Evolutionary conservation across 2,329 filamentous ascomycete genomes (phyloP), one percentile per base, ranked within the genome.

Genomic region (Intubia oerlemansii): DNA sequence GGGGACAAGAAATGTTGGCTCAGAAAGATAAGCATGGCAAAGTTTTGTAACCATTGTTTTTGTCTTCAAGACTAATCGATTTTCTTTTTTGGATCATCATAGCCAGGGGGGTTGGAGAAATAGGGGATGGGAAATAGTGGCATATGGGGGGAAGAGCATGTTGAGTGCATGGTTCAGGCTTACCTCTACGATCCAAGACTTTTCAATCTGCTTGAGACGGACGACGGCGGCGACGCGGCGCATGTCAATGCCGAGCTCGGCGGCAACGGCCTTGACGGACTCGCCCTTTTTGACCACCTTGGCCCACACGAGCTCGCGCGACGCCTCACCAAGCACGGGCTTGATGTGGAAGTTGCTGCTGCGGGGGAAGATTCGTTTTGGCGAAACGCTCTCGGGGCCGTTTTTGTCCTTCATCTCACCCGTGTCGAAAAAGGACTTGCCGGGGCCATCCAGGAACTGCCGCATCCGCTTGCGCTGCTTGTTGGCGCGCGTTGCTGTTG

Each of bases 11-110:
- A 17, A 16, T 32, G 39, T n/a, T 36, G 66, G 66, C 61, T 68
- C 62, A 65, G 61, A 73, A 72, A 67, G 63, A 62, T 66, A 66
- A 57, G 57, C 37, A 39, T 39, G 34, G 29, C 32, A 36, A 35
- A 35, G 10, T 27, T 66, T 63, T 75, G 60, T 85, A 85, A 93
- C 79, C 80, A 88, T 72, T 70, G 49, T 31, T 34, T 57, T 52
- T 71, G 84, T 95, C 84, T 92, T 93, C 63, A 90, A 92, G 85
- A 95, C 85, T 93, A 92, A 95, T 93, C 85, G 85, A 66, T 70
- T 72, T 68, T 65, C 63, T 67, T 53, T 49, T 29, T 5, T 46
- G 41, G 44, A 49, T 66, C 64, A 69, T 69, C 64, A 68, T 51
- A 36, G 36, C 34, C 32, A 13, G 11, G 14, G 12, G n/a, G 21